These are phyloP conservation scores for Rhodotorula diobovata DNA, from an alignment of 768 basidiomycete genomes.

Conservation along the genomic window DNA sequence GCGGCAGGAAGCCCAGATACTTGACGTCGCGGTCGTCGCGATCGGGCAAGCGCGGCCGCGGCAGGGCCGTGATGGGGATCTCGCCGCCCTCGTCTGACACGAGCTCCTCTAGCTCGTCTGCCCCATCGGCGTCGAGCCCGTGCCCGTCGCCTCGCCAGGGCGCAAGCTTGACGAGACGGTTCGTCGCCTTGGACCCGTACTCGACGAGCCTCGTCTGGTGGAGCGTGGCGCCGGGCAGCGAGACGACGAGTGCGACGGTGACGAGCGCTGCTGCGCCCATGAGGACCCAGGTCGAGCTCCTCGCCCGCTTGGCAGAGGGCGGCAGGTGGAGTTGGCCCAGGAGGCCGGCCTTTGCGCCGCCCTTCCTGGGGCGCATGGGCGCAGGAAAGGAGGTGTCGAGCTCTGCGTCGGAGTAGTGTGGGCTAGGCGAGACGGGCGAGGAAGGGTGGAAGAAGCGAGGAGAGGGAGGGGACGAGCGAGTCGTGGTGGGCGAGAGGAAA, in stretches of 20 bases:
- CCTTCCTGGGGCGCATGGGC: background rate
- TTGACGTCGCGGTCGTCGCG: slow-evolving; percentile 29
- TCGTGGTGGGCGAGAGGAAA: slow-evolving; percentile 11
- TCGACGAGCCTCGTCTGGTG: background rate
- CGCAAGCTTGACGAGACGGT: background rate
- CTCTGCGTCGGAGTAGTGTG: too few species aligned
- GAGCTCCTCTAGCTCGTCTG: background rate
- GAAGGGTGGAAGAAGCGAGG: background rate
- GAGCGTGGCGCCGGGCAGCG: background rate
- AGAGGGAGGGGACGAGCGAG: background rate
- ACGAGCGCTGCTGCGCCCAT: background rate
- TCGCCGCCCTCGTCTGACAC: background rate
- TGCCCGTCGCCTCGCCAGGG: background rate
- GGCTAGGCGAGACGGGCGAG: background rate
- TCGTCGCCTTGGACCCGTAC: background rate
- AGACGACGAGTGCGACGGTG: background rate
- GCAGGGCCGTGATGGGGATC: slow-evolving; percentile 15
- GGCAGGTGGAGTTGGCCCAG: background rate
- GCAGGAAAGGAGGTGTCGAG: background rate
- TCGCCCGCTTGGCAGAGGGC: background rate
- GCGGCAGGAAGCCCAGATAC: slow-evolving; percentile 72
- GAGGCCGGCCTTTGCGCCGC: background rate
- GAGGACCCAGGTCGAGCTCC: background rate
- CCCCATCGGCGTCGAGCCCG: background rate
- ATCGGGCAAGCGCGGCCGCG: background rate